Conservation (phyloP, 192 early-diverging fungal genomes). For the Polychytrium aggregatum region DNA sequence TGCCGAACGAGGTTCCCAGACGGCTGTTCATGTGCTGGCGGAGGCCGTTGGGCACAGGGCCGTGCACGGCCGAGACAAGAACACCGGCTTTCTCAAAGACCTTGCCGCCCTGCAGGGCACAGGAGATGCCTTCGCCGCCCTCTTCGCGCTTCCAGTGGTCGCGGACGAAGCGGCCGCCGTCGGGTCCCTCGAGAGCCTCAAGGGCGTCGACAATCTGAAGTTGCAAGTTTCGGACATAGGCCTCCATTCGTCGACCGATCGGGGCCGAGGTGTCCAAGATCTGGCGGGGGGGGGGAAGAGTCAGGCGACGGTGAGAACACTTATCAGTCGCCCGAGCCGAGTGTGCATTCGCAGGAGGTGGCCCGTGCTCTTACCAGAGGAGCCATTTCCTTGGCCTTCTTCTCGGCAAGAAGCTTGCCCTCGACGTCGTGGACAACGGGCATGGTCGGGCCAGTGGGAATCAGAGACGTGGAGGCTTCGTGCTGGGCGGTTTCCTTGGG, state of each 20-base stretch:
- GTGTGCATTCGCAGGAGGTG: too few relatives aligned
- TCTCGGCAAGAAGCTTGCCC: too few relatives aligned
- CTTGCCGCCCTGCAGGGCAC: constrained; percentile 81
- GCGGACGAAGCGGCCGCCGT: constrained; percentile 43
- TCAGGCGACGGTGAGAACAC: too few relatives aligned
- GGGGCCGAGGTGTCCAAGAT: too few relatives aligned
- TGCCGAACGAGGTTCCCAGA: constrained; percentile 43
- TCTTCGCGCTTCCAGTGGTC: constrained; percentile 82
- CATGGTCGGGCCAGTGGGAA: too few relatives aligned
- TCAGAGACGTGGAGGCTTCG: too few relatives aligned
- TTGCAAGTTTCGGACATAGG: constrained; percentile 66
- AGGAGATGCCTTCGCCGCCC: constrained; percentile 87
- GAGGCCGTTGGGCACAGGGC: constrained; percentile 52
- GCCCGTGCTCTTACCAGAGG: too few relatives aligned
- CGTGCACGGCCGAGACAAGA: constrained; percentile 68
- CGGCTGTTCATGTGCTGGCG: constrained; percentile 92
- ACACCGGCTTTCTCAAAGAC: constrained; percentile 98
- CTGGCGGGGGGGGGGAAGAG: too few relatives aligned
- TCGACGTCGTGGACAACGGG: too few relatives aligned
- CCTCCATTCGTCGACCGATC: constrained; percentile 78
- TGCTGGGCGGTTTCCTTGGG: too few relatives aligned
- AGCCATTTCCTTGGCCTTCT: too few relatives aligned
- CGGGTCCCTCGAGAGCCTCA: constrained; percentile 41
- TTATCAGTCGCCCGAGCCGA: too few relatives aligned
- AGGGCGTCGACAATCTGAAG: constrained; percentile 57